Evolutionary conservation across 164 flowering plant genomes (phyloP).

Genomic region (Brasenia schreberi): DNA sequence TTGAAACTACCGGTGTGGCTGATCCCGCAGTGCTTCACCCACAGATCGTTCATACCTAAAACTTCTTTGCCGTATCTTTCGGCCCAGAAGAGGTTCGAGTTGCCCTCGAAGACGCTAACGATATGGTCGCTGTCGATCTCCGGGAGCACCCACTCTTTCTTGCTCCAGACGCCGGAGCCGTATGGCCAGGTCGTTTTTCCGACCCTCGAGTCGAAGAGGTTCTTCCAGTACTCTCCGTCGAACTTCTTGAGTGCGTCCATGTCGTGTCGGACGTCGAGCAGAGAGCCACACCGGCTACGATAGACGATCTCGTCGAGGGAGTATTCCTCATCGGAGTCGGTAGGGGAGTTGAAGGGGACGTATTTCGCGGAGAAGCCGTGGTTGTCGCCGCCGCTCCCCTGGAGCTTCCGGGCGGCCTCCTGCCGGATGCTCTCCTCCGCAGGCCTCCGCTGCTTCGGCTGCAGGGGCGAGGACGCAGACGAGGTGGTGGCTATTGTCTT

Average conservation of each 20-base stretch:
- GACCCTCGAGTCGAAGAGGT: constrained; percentile 65
- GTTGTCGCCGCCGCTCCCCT: constrained; percentile 5
- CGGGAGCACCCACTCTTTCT: constrained; percentile 89
- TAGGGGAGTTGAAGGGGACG: constrained; percentile 57
- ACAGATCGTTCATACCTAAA: constrained; percentile 71
- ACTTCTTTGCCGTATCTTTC: constrained; percentile 77
- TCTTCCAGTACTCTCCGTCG: constrained; percentile 66
- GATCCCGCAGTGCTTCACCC: constrained; percentile 88
- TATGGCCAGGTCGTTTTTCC: constrained; percentile 89
- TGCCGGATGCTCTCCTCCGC: constrained; percentile 59
- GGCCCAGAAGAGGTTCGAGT: constrained; percentile 84
- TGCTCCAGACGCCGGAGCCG: constrained; percentile 88
- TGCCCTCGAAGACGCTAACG: constrained; percentile 71
- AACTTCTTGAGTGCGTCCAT: constrained; percentile 46
- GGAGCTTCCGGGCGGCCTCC: constrained; percentile 37
- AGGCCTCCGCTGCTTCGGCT: constrained; percentile 29
- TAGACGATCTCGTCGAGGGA: constrained; percentile 86
- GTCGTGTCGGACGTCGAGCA: constrained; percentile 82
- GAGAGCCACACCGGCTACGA: constrained; percentile 69
- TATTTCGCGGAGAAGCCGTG: constrained; percentile 68
- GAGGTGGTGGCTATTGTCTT: neutral
- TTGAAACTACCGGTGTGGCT: constrained; percentile 77
- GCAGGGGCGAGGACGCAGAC: neutral
- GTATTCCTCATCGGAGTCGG: constrained; percentile 48
- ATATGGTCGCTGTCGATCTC: constrained; percentile 71